These are phyloP conservation scores for Dichomitus squalens DNA, from an alignment of 1,284 basidiomycete species.

Conservation along the genomic window DNA sequence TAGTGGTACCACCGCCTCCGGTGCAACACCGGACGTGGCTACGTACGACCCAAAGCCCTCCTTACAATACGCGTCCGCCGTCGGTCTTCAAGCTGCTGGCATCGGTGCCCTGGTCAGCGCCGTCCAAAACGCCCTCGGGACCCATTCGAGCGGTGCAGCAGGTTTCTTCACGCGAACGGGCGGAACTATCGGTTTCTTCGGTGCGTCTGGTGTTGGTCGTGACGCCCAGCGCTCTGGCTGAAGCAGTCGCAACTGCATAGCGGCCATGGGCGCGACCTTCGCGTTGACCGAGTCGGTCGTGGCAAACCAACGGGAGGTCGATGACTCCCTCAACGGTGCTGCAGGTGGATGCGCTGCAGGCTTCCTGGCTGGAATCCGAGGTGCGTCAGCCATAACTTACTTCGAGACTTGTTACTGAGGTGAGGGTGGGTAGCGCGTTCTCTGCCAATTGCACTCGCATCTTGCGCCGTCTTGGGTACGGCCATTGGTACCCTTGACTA, in stretches of 20 bases:
- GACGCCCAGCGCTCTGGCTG: neutral
- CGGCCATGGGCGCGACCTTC: conserved; percentile 91
- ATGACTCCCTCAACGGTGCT: conserved; percentile 86
- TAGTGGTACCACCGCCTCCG: conserved; percentile 16
- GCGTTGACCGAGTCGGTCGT: conserved; percentile 81
- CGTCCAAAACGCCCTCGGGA: conserved; percentile 83
- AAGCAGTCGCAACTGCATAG: conserved; percentile 40
- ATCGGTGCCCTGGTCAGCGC: conserved; percentile 81
- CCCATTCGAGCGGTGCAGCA: conserved; percentile 84
- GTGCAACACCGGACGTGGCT: conserved; percentile 11
- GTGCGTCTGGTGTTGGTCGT: conserved; percentile 44
- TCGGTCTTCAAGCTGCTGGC: conserved; percentile 70
- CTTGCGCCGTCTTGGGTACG: conserved; percentile 80
- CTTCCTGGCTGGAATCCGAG: conserved; percentile 84
- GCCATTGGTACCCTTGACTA: conserved; percentile 86
- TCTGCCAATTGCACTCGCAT: conserved; percentile 80
- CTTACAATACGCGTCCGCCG: conserved; percentile 58
- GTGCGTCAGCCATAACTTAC: conserved; percentile 46
- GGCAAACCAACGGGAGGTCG: conserved; percentile 81
- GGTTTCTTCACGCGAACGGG: conserved; percentile 84
- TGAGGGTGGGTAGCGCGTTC: conserved; percentile 66
- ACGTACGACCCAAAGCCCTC: conserved; percentile 61
- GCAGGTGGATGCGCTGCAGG: conserved; percentile 93
- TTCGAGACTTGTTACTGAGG: conserved; percentile 10
- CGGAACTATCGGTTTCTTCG: conserved; percentile 81